Conservation (phyloP, 306 rosid species). For the Pyrus bretschneideri region DNA sequence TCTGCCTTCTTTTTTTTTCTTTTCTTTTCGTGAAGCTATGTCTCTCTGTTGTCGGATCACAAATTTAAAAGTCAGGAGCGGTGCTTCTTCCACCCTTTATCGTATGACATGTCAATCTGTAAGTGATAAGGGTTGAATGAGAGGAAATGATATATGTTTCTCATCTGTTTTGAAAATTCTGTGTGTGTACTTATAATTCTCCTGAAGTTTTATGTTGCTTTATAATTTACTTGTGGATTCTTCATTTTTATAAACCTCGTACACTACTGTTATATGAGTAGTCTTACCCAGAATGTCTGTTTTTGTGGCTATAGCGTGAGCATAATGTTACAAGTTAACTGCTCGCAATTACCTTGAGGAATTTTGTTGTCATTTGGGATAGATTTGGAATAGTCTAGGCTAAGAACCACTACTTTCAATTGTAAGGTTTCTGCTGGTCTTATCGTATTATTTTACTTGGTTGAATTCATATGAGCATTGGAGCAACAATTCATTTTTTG, state of each 20-base stretch:
- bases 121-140: slow-evolving; percentile 31
- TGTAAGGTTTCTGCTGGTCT: not conserved
- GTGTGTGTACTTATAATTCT: not conserved
- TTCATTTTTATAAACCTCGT: not conserved
- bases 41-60: slow-evolving; percentile 81
- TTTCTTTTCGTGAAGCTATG: slow-evolving; percentile 54
- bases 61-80: slow-evolving; percentile 59
- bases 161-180: not conserved
- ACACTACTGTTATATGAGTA: not conserved
- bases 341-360: not conserved
- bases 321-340: not conserved
- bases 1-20: not conserved
- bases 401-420: not conserved
- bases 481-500: not conserved
- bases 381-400: not conserved
- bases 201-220: not conserved
- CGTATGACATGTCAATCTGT: slow-evolving; percentile 86
- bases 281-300: not conserved
- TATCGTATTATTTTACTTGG: not conserved
- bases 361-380: not conserved
- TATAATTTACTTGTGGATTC: not conserved
- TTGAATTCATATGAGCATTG: not conserved
- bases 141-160: not conserved
- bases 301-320: not conserved
- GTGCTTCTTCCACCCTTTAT: slow-evolving; percentile 90